Percentiles rank a stretch among this genome's conserved stretches.
Evolutionary conservation across 2,329 filamentous ascomycete genomes (phyloP).

Genomic region (Diaporthe ampelina): DNA sequence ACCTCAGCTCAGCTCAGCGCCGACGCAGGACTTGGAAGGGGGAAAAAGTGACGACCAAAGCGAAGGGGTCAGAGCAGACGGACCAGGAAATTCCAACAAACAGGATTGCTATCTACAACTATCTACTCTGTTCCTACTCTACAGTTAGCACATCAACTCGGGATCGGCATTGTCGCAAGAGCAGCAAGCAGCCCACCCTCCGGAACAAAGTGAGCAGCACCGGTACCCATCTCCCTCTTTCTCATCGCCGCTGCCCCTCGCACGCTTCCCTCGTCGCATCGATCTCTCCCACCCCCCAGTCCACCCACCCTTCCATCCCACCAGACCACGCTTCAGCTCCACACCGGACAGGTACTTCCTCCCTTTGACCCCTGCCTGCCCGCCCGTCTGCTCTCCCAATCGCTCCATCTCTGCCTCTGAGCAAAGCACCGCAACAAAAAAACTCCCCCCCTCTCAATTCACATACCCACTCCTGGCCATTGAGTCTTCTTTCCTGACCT

Average conservation of each 20-base stretch:
- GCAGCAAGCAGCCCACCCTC: not conserved
- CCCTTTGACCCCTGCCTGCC: slow-evolving; percentile 31
- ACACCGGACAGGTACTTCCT: slow-evolving; percentile 33
- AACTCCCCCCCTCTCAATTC: slow-evolving; percentile 41
- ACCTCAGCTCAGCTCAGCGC: not conserved
- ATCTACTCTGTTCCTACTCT: not conserved
- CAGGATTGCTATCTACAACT: not conserved
- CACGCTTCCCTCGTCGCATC: not conserved
- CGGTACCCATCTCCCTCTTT: not conserved
- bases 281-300: slow-evolving; percentile 21
- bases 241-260: slow-evolving; percentile 25
- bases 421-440: slow-evolving; percentile 39
- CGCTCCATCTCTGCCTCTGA: slow-evolving; percentile 36
- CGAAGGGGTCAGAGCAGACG: slow-evolving; percentile 13
- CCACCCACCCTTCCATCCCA: slow-evolving; percentile 13
- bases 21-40: not conserved
- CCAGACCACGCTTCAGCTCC: slow-evolving; percentile 32
- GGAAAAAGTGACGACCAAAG: not conserved
- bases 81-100: slow-evolving; percentile 5
- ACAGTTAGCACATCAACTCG: not conserved
- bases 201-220: slow-evolving; percentile 7
- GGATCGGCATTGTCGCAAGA: slow-evolving; percentile 25
- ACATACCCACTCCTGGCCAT: slow-evolving; percentile 37
- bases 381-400: slow-evolving; percentile 36
- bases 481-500: slow-evolving; percentile 37